These are phyloP conservation scores for Pochonia chlamydosporia DNA, from an alignment of 2,329 filamentous ascomycete genomes.

Conservation along the genomic window DNA sequence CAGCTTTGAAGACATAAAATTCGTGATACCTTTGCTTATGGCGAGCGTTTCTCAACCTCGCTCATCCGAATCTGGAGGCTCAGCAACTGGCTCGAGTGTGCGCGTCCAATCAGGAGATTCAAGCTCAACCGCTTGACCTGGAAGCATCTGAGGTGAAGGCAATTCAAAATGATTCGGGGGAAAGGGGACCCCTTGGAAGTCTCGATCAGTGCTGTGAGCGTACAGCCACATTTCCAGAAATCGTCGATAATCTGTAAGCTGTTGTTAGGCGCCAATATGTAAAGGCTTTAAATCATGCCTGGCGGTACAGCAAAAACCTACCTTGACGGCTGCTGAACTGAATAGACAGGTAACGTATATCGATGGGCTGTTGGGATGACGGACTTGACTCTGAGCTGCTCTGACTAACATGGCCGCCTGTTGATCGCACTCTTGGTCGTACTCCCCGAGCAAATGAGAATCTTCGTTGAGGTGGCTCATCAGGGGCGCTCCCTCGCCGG, in stretches of 20 bases:
- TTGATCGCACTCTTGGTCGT: slow-evolving; percentile 31
- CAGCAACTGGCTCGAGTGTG: slow-evolving; percentile 4
- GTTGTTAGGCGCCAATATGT: neutral
- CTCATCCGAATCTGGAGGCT: slow-evolving; percentile 2
- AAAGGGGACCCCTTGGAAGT: slow-evolving; percentile 40
- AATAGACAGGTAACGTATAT: slow-evolving; percentile 43
- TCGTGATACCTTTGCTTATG: neutral
- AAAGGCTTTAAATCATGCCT: no score
- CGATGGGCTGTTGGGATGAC: slow-evolving; percentile 21
- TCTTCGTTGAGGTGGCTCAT: slow-evolving; percentile 30
- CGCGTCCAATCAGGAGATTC: slow-evolving; percentile 7
- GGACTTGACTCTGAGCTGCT: slow-evolving; percentile 16
- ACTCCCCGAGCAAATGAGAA: slow-evolving; percentile 39
- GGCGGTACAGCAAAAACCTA: slow-evolving; percentile 26
- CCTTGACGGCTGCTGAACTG: slow-evolving; percentile 44
- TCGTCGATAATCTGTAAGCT: slow-evolving; percentile 33
- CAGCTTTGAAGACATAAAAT: no score
- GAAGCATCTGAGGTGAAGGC: slow-evolving; percentile 39
- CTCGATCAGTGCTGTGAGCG: slow-evolving; percentile 40
- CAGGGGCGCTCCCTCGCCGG: slow-evolving; percentile 35
- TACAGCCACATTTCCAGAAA: slow-evolving; percentile 41
- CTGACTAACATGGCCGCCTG: slow-evolving; percentile 14
- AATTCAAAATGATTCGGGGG: slow-evolving; percentile 40
- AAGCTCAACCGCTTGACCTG: slow-evolving; percentile 16
- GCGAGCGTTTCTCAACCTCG: neutral